A percentile compares a stretch with the other conserved stretches of the same genome.
Evolutionary conservation across 2,329 filamentous ascomycete genomes (phyloP).

Genomic region (Magnaporthales sp.): DNA sequence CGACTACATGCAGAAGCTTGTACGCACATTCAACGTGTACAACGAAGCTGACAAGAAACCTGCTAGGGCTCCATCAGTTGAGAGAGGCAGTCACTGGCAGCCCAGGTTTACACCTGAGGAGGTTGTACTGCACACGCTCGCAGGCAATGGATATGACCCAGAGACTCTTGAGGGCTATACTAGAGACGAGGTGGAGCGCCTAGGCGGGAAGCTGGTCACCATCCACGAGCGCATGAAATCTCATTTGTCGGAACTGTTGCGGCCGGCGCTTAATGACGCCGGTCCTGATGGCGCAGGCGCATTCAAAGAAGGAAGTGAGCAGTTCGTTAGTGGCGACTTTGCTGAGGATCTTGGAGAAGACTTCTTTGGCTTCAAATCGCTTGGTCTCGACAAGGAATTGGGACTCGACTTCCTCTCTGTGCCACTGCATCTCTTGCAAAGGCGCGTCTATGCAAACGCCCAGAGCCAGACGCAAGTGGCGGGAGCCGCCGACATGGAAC

Average conservation of each 20-base stretch:
- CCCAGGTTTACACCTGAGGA: constrained; percentile 76
- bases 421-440: constrained; percentile 87
- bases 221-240: constrained; percentile 94
- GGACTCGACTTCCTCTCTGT: constrained; percentile 82
- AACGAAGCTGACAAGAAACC: constrained; percentile 73
- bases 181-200: constrained; percentile 85
- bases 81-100: constrained; percentile 38
- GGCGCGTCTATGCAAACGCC: constrained; percentile 77
- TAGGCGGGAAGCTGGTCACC: constrained; percentile 66
- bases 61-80: constrained; percentile 29
- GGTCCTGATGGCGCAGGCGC: constrained; percentile 78
- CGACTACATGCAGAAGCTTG: constrained; percentile 82
- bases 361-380: constrained; percentile 96
- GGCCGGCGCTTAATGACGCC: constrained; percentile 75
- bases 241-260: constrained; percentile 85
- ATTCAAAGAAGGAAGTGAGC: constrained; percentile 94
- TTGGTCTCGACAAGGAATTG: constrained; percentile 86
- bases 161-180: constrained; percentile 77
- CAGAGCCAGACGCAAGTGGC: constrained; percentile 64
- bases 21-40: constrained; percentile 72
- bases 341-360: constrained; percentile 97
- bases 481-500: constrained; percentile 44
- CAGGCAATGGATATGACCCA: constrained; percentile 76
- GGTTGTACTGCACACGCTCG: constrained; percentile 74
- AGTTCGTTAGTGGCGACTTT: constrained; percentile 89